These are phyloP conservation scores for Alternaria atra DNA, from an alignment of 2,329 filamentous ascomycete genomes.

Conservation along the genomic window DNA sequence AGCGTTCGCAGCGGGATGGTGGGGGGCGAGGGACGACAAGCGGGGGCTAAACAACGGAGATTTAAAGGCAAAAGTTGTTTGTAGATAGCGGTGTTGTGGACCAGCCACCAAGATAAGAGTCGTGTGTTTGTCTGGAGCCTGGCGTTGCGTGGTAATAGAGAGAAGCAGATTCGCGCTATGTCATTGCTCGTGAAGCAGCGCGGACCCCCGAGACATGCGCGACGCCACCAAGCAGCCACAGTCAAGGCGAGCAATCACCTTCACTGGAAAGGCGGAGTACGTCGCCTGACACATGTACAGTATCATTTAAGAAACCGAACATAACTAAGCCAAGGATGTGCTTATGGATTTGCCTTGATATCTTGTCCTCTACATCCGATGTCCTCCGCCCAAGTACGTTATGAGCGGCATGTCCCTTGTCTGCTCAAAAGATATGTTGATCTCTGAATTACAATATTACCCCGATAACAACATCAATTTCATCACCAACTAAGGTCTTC, in stretches of 20 bases:
- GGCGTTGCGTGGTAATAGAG: slow-evolving; percentile 12
- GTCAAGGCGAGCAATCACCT: not conserved
- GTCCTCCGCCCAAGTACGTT: not conserved
- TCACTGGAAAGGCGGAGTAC: not conserved
- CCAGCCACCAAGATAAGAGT: slow-evolving; percentile 25
- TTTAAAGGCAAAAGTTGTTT: not conserved
- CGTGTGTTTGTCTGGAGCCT: slow-evolving; percentile 2
- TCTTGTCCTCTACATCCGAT: not conserved
- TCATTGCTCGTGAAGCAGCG: slow-evolving; percentile 21
- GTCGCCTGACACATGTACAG: not conserved
- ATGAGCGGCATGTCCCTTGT: not conserved
- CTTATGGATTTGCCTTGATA: not conserved
- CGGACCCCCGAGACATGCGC: slow-evolving; percentile 19
- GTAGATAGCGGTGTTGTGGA: slow-evolving; percentile 19
- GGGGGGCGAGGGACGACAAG: slow-evolving; percentile 10
- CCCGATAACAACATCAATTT: not conserved
- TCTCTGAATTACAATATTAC: not conserved
- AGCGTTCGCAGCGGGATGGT: slow-evolving; percentile 22
- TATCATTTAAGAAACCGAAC: not conserved
- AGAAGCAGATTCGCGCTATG: slow-evolving; percentile 23
- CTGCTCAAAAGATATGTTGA: not conserved
- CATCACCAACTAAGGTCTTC: not conserved
- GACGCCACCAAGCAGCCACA: slow-evolving; percentile 7
- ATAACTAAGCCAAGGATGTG: not conserved
- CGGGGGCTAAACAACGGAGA: not conserved